Evolutionary conservation across 2,329 filamentous ascomycete species (phyloP).

Genomic region (Calonectria naviculata): DNA sequence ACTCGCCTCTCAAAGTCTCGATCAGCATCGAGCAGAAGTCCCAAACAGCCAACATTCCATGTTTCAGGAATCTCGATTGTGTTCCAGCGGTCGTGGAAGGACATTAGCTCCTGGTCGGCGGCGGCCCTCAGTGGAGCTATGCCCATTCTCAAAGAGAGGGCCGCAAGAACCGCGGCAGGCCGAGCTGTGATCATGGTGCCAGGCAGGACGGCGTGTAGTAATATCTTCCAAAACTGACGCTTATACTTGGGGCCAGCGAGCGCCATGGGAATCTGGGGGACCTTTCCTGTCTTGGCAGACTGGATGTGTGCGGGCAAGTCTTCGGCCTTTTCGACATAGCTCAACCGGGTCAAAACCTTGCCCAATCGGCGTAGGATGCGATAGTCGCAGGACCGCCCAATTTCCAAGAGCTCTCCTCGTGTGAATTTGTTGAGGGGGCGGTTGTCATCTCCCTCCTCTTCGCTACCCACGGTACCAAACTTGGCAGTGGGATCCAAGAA

Average conservation of each 20-base stretch:
- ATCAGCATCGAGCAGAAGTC: conserved; percentile 60
- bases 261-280: conserved; percentile 57
- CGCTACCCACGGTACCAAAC: conserved; percentile 41
- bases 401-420: conserved; percentile 60
- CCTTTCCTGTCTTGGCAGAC: conserved; percentile 40
- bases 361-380: conserved; percentile 59
- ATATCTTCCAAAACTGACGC: conserved; percentile 58
- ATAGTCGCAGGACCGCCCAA: conserved; percentile 62
- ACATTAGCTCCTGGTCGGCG: conserved; percentile 55
- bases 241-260: conserved; percentile 49
- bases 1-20: conserved; percentile 45
- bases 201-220: conserved; percentile 59
- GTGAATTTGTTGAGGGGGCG: conserved; percentile 49
- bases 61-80: conserved; percentile 59
- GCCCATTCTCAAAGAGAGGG: conserved; percentile 60
- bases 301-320: conserved; percentile 58
- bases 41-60: conserved; percentile 58
- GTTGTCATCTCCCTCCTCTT: conserved; percentile 26
- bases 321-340: conserved; percentile 51
- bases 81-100: conserved; percentile 58
- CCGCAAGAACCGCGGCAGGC: conserved; percentile 58
- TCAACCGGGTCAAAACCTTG: conserved; percentile 57
- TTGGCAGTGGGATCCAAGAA: conserved; percentile 60
- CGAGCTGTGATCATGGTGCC: conserved; percentile 59
- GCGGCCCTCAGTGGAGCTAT: conserved; percentile 52